Conservation (phyloP, 176 grass and related monocot genomes). For the Pharus latifolius region DNA sequence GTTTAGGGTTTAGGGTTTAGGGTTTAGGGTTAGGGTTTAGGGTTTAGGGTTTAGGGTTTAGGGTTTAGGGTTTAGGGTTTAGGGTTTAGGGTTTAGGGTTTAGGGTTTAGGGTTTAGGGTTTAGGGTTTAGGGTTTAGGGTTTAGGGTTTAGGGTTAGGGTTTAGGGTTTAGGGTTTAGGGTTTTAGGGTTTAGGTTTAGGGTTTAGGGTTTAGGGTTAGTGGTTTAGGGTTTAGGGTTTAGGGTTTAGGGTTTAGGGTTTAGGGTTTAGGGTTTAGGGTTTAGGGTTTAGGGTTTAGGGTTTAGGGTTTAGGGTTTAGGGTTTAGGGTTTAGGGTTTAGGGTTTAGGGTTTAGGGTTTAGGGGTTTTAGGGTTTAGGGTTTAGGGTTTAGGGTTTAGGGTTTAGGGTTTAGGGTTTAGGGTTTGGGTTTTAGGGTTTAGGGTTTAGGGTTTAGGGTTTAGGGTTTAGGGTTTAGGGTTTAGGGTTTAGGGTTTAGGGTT, state of each 20-base stretch:
- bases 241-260: background rate
- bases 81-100: conserved; percentile 4
- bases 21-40: conserved; percentile 12
- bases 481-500: conserved; percentile 30
- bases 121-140: conserved; percentile 5
- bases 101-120: background rate
- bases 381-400: conserved; percentile 8
- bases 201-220: background rate
- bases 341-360: conserved; percentile 19
- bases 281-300: conserved; percentile 18
- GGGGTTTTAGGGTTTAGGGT: conserved; percentile 16
- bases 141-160: conserved; percentile 1
- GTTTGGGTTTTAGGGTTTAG: conserved; percentile 17
- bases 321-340: conserved; percentile 19
- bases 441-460: conserved; percentile 36
- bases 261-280: conserved; percentile 14
- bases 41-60: conserved; percentile 17
- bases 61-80: conserved; percentile 19
- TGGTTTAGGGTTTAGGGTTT: background rate
- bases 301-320: conserved; percentile 23
- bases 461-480: conserved; percentile 28
- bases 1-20: conserved; percentile 15
- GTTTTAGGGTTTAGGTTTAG: background rate
- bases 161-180: conserved; percentile 15
- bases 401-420: conserved; percentile 20